Conservation (phyloP, 2,329 filamentous ascomycete species). For the Akanthomyces muscarius region DNA sequence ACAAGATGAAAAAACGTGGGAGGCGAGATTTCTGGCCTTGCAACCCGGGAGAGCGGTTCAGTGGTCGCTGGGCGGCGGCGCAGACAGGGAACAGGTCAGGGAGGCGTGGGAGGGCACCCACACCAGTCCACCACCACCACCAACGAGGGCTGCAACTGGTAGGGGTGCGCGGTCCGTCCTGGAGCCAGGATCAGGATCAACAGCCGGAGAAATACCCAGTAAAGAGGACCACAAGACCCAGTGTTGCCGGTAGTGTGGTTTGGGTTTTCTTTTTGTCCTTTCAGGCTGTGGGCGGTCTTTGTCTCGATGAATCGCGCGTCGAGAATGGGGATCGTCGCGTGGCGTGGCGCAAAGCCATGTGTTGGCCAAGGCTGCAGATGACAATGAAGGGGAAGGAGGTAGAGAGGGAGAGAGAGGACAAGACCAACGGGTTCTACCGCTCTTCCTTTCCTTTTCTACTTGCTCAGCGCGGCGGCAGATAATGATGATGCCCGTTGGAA, state of each 20-base stretch:
- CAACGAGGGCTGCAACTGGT: neutral
- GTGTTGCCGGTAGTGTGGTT: neutral
- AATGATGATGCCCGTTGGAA: neutral
- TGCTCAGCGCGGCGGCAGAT: neutral
- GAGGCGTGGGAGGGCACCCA: neutral
- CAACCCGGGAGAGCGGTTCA: conserved; percentile 7
- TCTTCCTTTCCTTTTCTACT: neutral
- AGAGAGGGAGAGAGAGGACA: neutral
- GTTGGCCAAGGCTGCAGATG: neutral
- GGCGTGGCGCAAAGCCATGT: neutral
- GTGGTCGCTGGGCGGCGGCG: conserved; percentile 2
- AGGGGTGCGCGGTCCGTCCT: neutral
- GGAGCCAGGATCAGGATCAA: neutral
- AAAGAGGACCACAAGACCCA: neutral
- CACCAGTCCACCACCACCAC: neutral
- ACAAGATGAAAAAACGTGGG: conserved; percentile 10
- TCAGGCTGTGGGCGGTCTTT: too few relatives aligned
- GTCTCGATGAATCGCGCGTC: conserved; percentile 2
- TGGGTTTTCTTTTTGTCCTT: neutral
- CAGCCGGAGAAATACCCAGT: neutral
- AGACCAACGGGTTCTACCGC: neutral
- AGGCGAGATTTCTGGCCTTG: conserved; percentile 9
- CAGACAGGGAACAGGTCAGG: neutral
- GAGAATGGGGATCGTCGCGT: conserved; percentile 10
- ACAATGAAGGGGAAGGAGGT: neutral